Evolutionary conservation across 1,139 yeast genomes (phyloP).

Genomic region (Tardiomyces digboiensis): DNA sequence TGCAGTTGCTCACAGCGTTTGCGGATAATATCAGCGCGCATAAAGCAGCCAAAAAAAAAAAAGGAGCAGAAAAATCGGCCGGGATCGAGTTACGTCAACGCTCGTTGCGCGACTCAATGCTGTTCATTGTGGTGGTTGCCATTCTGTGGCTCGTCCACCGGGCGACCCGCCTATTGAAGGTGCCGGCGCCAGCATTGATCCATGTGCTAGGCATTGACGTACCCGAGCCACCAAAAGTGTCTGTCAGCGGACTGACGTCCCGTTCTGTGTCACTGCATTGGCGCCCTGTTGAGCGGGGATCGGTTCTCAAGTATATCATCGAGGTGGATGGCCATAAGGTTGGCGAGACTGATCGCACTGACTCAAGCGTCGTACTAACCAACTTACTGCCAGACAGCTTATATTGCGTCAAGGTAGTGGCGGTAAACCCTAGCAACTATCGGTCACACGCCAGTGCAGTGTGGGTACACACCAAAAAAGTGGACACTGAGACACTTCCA

Average conservation of each 20-base stretch:
- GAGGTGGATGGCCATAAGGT: conserved; percentile 40
- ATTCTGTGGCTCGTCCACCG: conserved; percentile 44
- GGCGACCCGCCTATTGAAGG: conserved; percentile 32
- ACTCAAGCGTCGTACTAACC: conserved; percentile 29
- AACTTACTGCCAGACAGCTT: conserved; percentile 37
- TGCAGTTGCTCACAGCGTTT: no score
- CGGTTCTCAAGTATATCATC: conserved; percentile 33
- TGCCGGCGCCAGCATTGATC: conserved; percentile 43
- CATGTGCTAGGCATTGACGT: conserved; percentile 42
- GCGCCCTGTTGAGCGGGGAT: conserved; percentile 32
- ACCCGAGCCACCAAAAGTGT: conserved; percentile 47
- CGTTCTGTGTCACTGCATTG: conserved; percentile 46
- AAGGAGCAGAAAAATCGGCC: no score
- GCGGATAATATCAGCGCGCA: no score
- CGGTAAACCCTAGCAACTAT: conserved; percentile 32
- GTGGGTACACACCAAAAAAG: conserved; percentile 18
- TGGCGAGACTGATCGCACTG: conserved; percentile 29
- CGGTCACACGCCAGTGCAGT: conserved; percentile 21
- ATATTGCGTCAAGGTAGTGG: conserved; percentile 48
- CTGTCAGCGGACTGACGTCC: conserved; percentile 45
- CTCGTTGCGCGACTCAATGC: conserved; percentile 3
- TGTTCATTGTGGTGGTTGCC: conserved; percentile 24
- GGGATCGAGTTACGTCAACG: no score
- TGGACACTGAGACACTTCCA: conserved; percentile 13
- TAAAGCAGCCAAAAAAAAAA: no score